Evolutionary conservation across 805 yeast genomes (phyloP).

Genomic region (Starmerella etchellsii): DNA sequence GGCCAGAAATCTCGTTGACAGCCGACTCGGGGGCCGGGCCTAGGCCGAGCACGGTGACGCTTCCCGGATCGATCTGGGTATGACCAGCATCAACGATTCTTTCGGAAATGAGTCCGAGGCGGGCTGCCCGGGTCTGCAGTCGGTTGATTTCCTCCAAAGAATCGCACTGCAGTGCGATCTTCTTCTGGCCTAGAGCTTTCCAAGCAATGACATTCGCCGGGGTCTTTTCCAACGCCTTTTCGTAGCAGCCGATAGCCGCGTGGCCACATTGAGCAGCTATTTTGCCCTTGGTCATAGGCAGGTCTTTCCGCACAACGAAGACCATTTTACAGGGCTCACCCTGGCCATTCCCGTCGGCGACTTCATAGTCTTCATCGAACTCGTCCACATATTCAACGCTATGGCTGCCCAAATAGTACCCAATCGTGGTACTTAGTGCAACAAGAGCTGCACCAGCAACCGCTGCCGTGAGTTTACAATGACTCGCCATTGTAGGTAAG

Average conservation of each 20-base stretch:
- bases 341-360: slow-evolving; percentile 1
- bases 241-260: slow-evolving; percentile 87
- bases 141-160: slow-evolving; percentile 59
- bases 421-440: slow-evolving; percentile 1
- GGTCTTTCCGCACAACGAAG: slow-evolving; percentile 71
- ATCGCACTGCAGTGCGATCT: slow-evolving; percentile 58
- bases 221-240: slow-evolving; percentile 42
- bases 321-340: slow-evolving; percentile 43
- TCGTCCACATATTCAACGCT: not conserved
- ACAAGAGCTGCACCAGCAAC: slow-evolving; percentile 1
- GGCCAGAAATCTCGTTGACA: slow-evolving; percentile 71
- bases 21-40: slow-evolving; percentile 87
- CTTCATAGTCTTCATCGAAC: slow-evolving; percentile 12
- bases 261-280: slow-evolving; percentile 96
- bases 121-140: slow-evolving; percentile 67
- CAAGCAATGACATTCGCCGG: slow-evolving; percentile 58
- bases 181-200: slow-evolving; percentile 82
- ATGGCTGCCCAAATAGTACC: slow-evolving; percentile 4
- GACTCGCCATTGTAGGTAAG: too few relatives aligned
- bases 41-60: slow-evolving; percentile 88
- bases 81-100: slow-evolving; percentile 94
- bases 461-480: not conserved
- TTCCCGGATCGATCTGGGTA: slow-evolving; percentile 91
- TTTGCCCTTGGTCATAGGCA: slow-evolving; percentile 89
- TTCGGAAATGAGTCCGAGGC: slow-evolving; percentile 63